Conservation (phyloP, 257 asterid species). For the Gardenia jasminoides region DNA sequence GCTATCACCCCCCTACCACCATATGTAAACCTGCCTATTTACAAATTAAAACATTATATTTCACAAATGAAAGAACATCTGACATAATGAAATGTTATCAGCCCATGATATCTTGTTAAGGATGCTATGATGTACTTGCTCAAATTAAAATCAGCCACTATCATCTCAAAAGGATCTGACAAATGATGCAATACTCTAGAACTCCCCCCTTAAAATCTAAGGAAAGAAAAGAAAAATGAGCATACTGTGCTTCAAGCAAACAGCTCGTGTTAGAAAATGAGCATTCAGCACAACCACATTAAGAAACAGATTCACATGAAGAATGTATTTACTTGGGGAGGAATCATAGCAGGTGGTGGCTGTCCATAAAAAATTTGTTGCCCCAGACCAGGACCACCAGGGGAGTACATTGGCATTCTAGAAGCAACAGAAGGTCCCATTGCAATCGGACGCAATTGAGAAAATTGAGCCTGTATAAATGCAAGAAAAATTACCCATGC, state of each 20-base stretch:
- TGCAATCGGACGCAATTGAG: conserved; percentile 81
- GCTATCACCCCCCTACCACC: background rate
- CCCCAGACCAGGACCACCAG: conserved; percentile 89
- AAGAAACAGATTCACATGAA: background rate
- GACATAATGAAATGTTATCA: background rate
- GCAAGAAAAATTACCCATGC: conserved; percentile 12
- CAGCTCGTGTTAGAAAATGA: background rate
- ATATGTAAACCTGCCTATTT: background rate
- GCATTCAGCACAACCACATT: background rate
- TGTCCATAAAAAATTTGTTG: conserved; percentile 89
- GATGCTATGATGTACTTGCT: too few species aligned
- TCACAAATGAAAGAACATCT: background rate
- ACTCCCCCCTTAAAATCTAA: background rate
- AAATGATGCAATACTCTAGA: background rate
- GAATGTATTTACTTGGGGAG: conserved; percentile 59
- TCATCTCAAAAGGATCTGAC: background rate
- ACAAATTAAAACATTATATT: background rate
- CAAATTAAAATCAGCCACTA: background rate
- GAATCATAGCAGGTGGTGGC: conserved; percentile 75
- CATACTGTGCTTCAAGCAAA: background rate
- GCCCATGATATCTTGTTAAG: background rate
- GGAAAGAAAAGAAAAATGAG: background rate
- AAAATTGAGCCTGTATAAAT: conserved; percentile 70
- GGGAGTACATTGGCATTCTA: conserved; percentile 72
- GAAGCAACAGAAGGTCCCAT: conserved; percentile 72